These are phyloP conservation scores for Skeletonema potamos DNA, from an alignment of 108 stramenopile genomes.

Conservation along the genomic window DNA sequence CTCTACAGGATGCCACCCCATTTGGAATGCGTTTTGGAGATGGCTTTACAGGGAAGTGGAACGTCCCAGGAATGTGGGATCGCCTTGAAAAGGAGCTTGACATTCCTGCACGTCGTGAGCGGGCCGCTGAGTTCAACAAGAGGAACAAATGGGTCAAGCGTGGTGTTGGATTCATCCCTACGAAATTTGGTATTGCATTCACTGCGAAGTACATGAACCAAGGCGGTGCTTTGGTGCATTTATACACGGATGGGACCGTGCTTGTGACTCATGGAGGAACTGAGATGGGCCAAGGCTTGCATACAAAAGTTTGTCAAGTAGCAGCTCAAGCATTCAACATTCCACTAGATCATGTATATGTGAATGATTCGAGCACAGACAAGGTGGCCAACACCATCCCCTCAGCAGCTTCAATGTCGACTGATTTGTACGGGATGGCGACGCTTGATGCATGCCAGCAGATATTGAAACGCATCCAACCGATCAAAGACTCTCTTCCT, in stretches of 20 bases:
- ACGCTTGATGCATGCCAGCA: constrained; percentile 93
- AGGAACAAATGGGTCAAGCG: constrained; percentile 86
- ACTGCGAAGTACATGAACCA: constrained; percentile 82
- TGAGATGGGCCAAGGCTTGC: constrained; percentile 96
- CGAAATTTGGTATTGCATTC: constrained; percentile 94
- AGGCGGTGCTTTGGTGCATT: constrained; percentile 92
- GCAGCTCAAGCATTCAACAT: constrained; percentile 93
- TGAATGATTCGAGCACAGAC: constrained; percentile 91
- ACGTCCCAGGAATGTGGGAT: constrained; percentile 84
- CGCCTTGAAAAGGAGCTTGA: constrained; percentile 60
- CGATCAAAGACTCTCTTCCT: constrained; percentile 76
- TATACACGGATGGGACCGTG: constrained; percentile 93
- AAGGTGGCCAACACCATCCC: constrained; percentile 90
- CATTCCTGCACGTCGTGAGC: constrained; percentile 55
- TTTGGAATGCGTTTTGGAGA: constrained; percentile 84
- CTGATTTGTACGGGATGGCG: constrained; percentile 96
- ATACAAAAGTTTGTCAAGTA: constrained; percentile 94
- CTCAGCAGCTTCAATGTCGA: constrained; percentile 91
- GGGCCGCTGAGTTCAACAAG: constrained; percentile 79
- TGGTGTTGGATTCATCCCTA: constrained; percentile 83
- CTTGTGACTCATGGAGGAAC: constrained; percentile 94
- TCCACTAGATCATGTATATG: constrained; percentile 78
- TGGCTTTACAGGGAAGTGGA: constrained; percentile 72
- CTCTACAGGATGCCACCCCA: constrained; percentile 70
- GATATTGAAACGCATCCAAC: constrained; percentile 79